Conservation (phyloP, 169 alveolate genomes). For the Plasmodium gallinaceum region DNA sequence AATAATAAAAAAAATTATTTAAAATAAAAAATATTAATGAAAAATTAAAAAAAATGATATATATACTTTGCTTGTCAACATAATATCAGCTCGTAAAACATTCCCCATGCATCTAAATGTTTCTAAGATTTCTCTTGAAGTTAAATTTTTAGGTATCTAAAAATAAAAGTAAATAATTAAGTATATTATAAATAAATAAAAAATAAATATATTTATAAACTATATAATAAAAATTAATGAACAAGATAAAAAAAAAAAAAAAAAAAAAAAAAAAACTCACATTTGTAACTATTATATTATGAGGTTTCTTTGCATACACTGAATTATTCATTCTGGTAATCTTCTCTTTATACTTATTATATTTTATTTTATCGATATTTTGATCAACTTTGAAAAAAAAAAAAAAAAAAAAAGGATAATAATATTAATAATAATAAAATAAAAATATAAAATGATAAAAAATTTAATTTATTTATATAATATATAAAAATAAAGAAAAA, state of each 20-base stretch:
- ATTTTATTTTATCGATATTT: constrained; percentile 27
- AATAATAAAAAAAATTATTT: background rate
- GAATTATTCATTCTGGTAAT: constrained; percentile 17
- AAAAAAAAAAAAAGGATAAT: constrained; percentile 5
- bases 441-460: background rate
- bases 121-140: constrained; percentile 49
- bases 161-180: background rate
- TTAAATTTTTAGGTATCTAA: constrained; percentile 65
- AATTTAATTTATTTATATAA: background rate
- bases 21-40: background rate
- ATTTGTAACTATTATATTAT: constrained; percentile 70
- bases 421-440: background rate
- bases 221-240: background rate
- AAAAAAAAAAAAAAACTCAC: constrained; percentile 9
- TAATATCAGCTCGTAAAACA: constrained; percentile 61
- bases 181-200: no score
- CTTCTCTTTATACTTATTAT: constrained; percentile 43
- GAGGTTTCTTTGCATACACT: constrained; percentile 41
- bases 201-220: constrained; percentile 1
- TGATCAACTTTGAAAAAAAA: constrained; percentile 28
- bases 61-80: constrained; percentile 71
- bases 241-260: background rate
- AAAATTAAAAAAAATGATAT: constrained; percentile 13
- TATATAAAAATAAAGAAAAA: constrained; percentile 9
- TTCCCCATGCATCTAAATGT: constrained; percentile 65